These are phyloP conservation scores for Linaria vulgaris DNA, from an alignment of 257 asterid species.

Conservation along the genomic window DNA sequence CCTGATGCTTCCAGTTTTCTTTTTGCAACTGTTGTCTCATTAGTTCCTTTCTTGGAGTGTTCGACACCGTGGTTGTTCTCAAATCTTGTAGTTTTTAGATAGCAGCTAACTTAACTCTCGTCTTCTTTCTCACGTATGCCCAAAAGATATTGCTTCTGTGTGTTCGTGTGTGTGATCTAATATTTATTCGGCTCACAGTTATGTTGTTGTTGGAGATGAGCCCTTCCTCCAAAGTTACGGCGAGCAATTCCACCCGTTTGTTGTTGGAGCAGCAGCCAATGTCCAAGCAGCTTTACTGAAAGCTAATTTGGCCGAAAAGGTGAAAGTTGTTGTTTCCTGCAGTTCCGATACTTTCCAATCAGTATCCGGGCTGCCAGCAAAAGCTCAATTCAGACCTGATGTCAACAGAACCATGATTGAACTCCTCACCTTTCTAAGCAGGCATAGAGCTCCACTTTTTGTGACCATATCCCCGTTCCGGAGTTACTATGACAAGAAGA, in stretches of 20 bases:
- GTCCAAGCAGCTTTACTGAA: constrained; percentile 61
- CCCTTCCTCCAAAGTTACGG: constrained; percentile 70
- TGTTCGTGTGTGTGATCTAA: constrained; percentile 12
- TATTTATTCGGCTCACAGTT: constrained; percentile 39
- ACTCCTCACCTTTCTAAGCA: constrained; percentile 62
- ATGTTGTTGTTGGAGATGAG: constrained; percentile 77
- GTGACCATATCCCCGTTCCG: constrained; percentile 68
- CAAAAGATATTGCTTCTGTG: background rate
- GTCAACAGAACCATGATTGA: constrained; percentile 72
- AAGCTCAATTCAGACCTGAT: constrained; percentile 60
- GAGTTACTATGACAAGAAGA: constrained; percentile 54
- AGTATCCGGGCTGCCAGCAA: constrained; percentile 55
- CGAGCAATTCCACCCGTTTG: constrained; percentile 65
- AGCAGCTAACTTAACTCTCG: too few relatives aligned
- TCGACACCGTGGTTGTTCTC: background rate
- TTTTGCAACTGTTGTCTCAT: background rate
- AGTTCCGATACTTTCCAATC: constrained; percentile 62
- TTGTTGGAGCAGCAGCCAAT: constrained; percentile 76
- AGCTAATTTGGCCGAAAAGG: constrained; percentile 56
- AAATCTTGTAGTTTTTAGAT: background rate
- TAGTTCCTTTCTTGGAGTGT: background rate
- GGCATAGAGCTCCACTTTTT: constrained; percentile 63
- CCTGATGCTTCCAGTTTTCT: background rate
- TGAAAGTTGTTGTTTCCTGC: constrained; percentile 73
- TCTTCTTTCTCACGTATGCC: background rate